Percentiles rank a stretch among this genome's conserved stretches.
Conservation (phyloP, 2,329 filamentous ascomycete species). For the Coniella lustricola region DNA sequence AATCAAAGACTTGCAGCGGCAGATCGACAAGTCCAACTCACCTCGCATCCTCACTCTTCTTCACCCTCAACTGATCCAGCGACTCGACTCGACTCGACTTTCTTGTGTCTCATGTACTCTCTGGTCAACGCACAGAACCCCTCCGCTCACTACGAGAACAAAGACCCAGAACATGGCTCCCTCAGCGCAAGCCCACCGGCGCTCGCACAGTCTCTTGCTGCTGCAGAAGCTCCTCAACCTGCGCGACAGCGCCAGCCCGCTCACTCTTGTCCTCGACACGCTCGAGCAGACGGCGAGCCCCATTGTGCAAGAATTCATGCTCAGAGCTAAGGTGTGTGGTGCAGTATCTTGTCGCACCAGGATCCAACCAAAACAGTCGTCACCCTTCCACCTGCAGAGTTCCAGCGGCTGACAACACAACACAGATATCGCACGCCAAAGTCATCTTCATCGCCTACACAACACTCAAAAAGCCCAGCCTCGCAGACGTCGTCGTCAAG, state of each 20-base stretch:
- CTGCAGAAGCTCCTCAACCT: slow-evolving; percentile 37
- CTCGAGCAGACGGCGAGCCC: slow-evolving; percentile 73
- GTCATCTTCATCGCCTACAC: slow-evolving; percentile 74
- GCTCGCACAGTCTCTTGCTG: slow-evolving; percentile 22
- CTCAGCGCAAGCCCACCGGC: slow-evolving; percentile 18
- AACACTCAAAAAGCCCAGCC: slow-evolving; percentile 56
- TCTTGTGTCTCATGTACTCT: too few species aligned
- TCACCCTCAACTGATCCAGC: too few species aligned
- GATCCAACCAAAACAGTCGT: too few species aligned
- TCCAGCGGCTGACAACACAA: neutral
- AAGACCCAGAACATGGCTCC: slow-evolving; percentile 16
- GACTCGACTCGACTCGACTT: too few species aligned
- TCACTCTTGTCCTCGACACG: slow-evolving; percentile 79
- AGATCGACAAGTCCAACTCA: too few species aligned
- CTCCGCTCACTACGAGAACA: too few species aligned
- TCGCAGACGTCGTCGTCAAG: slow-evolving; percentile 61
- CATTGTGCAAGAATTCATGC: slow-evolving; percentile 65
- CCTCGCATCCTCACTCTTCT: too few species aligned
- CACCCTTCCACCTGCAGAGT: too few species aligned
- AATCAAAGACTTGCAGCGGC: too few species aligned
- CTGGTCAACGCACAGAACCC: too few species aligned
- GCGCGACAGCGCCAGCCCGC: slow-evolving; percentile 72
- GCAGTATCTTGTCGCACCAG: too few species aligned
- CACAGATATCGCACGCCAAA: slow-evolving; percentile 56
- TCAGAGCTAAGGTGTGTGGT: slow-evolving; percentile 59